Conservation (phyloP, 768 basidiomycete species). For the Brasilioporus rufonigricans region DNA sequence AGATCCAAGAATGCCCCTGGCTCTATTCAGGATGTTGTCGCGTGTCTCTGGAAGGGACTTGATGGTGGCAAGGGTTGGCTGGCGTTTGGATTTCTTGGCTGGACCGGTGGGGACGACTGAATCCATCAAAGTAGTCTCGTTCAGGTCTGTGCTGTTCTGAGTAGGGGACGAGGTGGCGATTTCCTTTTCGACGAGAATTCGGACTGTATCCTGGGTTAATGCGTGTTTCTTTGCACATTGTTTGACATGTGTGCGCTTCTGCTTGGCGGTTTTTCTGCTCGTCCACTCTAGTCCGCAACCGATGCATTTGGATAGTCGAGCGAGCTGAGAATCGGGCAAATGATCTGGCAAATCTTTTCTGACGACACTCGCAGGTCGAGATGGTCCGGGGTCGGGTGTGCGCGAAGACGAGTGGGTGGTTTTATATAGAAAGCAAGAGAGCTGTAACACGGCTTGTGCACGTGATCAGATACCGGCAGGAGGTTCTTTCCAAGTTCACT, state of each 20-base stretch:
- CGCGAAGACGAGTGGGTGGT: neutral
- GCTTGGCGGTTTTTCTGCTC: constrained; percentile 54
- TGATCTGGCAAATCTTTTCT: constrained; percentile 25
- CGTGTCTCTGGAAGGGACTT: constrained; percentile 48
- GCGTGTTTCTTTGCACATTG: constrained; percentile 63
- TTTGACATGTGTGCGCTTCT: constrained; percentile 67
- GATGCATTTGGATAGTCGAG: constrained; percentile 54
- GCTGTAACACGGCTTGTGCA: neutral
- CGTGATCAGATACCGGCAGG: neutral
- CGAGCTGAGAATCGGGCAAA: constrained; percentile 47
- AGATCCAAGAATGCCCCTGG: constrained; percentile 33
- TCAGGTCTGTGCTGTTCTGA: neutral
- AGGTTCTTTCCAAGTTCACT: neutral
- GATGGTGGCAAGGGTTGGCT: constrained; percentile 41
- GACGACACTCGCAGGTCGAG: neutral
- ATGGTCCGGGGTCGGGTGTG: neutral
- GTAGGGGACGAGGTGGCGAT: constrained; percentile 20
- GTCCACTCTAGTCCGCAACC: constrained; percentile 71
- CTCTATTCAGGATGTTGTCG: constrained; percentile 38
- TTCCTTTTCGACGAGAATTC: constrained; percentile 50
- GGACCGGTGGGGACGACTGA: constrained; percentile 46
- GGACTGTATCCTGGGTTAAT: constrained; percentile 54
- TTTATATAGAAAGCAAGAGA: constrained; percentile 43
- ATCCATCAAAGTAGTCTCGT: constrained; percentile 46
- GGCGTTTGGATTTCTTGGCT: constrained; percentile 45